Percentiles rank a stretch among this genome's conserved stretches.
Evolutionary conservation across 1,284 basidiomycete genomes (phyloP).

Genomic region (Neonothopanus nambi): DNA sequence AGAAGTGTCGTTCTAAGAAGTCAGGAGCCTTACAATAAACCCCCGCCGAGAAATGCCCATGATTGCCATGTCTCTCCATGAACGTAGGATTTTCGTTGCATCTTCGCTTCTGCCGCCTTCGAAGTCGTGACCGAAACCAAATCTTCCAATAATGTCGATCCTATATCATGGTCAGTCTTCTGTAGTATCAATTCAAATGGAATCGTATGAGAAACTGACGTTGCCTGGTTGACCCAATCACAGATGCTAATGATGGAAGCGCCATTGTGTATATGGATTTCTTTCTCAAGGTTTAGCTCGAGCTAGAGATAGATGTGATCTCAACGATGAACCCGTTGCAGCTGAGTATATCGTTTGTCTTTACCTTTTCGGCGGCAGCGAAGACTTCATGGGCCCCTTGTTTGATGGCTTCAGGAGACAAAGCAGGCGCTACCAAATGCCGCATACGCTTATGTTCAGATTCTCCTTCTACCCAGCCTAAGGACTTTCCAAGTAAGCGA

Average conservation of each 20-base stretch:
- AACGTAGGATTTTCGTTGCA: constrained; percentile 12
- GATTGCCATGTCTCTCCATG: constrained; percentile 5
- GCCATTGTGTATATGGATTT: background rate
- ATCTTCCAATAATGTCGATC: background rate
- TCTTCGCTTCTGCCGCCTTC: constrained; percentile 14
- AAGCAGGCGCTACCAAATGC: constrained; percentile 24
- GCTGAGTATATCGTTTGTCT: background rate
- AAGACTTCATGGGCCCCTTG: background rate
- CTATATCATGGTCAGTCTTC: background rate
- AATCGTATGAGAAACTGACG: background rate
- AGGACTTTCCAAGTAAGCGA: constrained; percentile 28
- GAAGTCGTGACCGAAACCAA: constrained; percentile 16
- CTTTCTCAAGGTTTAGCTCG: background rate
- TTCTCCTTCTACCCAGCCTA: constrained; percentile 34
- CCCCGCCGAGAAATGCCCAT: constrained; percentile 5
- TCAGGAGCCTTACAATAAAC: constrained; percentile 16
- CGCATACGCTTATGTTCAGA: constrained; percentile 30
- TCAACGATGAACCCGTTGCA: constrained; percentile 7
- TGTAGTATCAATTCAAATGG: constrained; percentile 6
- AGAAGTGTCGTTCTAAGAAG: background rate
- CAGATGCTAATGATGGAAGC: background rate
- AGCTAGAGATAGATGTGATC: background rate
- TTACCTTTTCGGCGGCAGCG: background rate
- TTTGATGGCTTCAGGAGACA: constrained; percentile 17
- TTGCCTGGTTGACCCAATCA: background rate